These are phyloP conservation scores for Rhizopogon roseolus DNA, from an alignment of 768 basidiomycete genomes.

Conservation along the genomic window DNA sequence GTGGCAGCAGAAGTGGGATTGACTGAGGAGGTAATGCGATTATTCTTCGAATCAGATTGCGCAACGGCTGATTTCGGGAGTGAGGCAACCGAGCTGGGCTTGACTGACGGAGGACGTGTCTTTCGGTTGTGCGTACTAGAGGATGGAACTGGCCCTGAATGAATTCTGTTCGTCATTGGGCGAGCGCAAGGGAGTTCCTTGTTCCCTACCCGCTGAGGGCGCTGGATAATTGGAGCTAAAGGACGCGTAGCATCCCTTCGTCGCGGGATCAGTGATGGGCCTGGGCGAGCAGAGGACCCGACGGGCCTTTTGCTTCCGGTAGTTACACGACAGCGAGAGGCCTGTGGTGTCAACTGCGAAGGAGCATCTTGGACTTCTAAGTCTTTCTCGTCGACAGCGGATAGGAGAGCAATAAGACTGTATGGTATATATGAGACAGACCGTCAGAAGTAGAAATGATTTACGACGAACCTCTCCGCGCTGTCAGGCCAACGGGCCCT, in stretches of 20 bases:
- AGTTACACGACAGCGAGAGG: neutral
- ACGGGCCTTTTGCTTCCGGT: neutral
- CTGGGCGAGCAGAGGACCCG: neutral
- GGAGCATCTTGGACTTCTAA: constrained; percentile 41
- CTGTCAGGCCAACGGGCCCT: constrained; percentile 62
- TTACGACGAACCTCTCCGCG: constrained; percentile 51
- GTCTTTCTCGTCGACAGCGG: constrained; percentile 73
- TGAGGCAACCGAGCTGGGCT: neutral
- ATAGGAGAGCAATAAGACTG: constrained; percentile 62
- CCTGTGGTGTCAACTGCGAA: neutral
- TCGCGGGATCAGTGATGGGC: neutral
- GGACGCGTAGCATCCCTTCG: neutral
- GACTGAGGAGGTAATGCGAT: too few species aligned
- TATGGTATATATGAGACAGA: constrained; percentile 4
- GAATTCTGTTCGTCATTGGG: too few species aligned
- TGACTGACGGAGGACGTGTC: neutral
- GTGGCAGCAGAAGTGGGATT: neutral
- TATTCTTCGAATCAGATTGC: too few species aligned
- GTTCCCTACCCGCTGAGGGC: neutral
- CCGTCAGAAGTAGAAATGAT: neutral
- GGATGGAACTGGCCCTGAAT: too few species aligned
- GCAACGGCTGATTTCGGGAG: neutral
- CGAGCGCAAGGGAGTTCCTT: too few species aligned
- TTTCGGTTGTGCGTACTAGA: neutral
- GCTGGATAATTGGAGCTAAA: constrained; percentile 1